Percentiles rank a stretch among this genome's conserved stretches.
phyloP scores from a whole-genome alignment of 352 stramenopile genomes.

The Thalassiosira ordinaria region DNA sequence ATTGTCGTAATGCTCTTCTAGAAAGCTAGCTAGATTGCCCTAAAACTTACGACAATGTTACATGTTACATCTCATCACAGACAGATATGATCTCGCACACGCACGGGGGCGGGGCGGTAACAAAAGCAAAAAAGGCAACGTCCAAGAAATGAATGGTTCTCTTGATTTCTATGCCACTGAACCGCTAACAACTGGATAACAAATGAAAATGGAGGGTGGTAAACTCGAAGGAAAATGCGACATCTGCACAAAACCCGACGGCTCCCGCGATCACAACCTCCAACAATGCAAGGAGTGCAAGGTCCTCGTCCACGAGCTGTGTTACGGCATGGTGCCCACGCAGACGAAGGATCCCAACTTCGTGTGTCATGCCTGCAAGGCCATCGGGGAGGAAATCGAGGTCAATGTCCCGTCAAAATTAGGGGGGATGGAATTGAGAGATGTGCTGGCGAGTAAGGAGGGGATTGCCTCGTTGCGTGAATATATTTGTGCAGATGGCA shows the following conservation, averaged over 20 bases:
- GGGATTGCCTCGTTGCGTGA: slow-evolving; percentile 4
- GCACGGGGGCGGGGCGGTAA: too few relatives aligned
- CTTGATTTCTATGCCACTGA: too few relatives aligned
- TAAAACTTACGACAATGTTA: too few relatives aligned
- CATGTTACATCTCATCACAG: too few relatives aligned
- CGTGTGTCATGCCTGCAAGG: slow-evolving; percentile 46
- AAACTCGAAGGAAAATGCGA: slow-evolving; percentile 52
- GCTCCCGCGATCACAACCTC: slow-evolving; percentile 25
- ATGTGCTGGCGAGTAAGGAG: not conserved
- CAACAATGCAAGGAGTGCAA: slow-evolving; percentile 52
- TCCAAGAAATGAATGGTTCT: too few relatives aligned
- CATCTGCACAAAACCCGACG: slow-evolving; percentile 57
- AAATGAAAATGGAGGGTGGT: too few relatives aligned
- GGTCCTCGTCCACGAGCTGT: slow-evolving; percentile 56
- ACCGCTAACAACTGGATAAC: too few relatives aligned
- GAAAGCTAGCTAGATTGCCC: too few relatives aligned
- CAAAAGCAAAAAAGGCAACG: too few relatives aligned
- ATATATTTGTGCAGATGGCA: not conserved
- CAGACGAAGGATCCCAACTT: slow-evolving; percentile 37
- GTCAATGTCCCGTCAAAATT: slow-evolving; percentile 44
- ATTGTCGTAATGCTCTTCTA: too few relatives aligned
- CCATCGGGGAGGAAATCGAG: slow-evolving; percentile 24
- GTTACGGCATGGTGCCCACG: slow-evolving; percentile 43
- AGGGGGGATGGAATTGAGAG: slow-evolving; percentile 22
- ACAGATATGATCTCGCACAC: too few relatives aligned